phyloP scores from a whole-genome alignment of 768 basidiomycete genomes.

The Hemileccinum rubropunctum region DNA sequence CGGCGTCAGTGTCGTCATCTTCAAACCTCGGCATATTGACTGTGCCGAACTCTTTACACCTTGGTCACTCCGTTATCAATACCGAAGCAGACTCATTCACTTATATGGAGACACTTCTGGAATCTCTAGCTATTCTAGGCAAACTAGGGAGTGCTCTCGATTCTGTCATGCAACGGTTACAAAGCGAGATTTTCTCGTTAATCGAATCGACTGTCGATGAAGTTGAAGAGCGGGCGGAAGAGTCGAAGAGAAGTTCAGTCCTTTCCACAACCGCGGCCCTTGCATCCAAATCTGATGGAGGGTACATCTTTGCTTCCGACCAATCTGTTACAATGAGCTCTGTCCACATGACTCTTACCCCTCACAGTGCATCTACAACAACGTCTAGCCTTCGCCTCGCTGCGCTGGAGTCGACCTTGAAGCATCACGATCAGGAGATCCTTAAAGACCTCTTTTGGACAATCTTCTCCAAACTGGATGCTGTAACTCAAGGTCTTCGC shows the following conservation, averaged over 20 bases:
- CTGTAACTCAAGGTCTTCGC: conserved; percentile 86
- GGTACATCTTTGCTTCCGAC: conserved; percentile 46
- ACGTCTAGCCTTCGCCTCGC: conserved; percentile 62
- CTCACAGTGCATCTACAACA: conserved; percentile 32
- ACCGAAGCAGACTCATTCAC: conserved; percentile 92
- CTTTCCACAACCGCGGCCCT: conserved; percentile 35
- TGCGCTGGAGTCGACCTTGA: conserved; percentile 70
- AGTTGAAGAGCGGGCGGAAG: conserved; percentile 87
- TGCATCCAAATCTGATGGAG: conserved; percentile 46
- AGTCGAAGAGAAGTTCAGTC: conserved; percentile 52
- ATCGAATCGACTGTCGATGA: conserved; percentile 88
- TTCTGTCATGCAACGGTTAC: conserved; percentile 75
- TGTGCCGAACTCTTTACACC: conserved; percentile 18
- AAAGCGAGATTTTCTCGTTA: conserved; percentile 78
- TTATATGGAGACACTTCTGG: conserved; percentile 90
- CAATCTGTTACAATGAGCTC: conserved; percentile 14
- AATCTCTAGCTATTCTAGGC: conserved; percentile 89
- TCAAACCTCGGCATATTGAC: conserved; percentile 23
- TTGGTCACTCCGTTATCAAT: conserved; percentile 41
- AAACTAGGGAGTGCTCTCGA: conserved; percentile 85
- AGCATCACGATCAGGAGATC: conserved; percentile 78
- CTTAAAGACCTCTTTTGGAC: conserved; percentile 96
- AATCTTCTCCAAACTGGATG: conserved; percentile 90
- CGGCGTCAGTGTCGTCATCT: conserved; percentile 22
- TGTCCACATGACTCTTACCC: conserved; percentile 27